These are phyloP conservation scores for Tagetes patula DNA, from an alignment of 129 eudicot genomes.

Conservation along the genomic window DNA sequence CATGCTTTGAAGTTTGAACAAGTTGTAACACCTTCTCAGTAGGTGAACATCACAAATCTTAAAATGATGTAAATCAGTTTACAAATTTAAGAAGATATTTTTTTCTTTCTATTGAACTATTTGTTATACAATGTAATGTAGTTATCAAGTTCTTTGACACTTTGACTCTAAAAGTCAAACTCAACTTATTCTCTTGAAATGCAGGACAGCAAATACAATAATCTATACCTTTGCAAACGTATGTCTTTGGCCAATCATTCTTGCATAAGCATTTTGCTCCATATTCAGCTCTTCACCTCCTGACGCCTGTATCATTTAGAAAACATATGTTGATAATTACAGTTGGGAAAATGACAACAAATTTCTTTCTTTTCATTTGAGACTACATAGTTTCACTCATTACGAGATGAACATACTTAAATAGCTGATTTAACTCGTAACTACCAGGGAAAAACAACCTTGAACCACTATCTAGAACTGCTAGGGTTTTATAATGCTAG, in stretches of 20 bases:
- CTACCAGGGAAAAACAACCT: background rate
- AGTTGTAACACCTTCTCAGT: slow-evolving; percentile 20
- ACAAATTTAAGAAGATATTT: slow-evolving; percentile 19
- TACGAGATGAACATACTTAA: background rate
- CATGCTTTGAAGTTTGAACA: slow-evolving; percentile 29
- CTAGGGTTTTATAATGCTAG: background rate
- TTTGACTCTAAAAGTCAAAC: slow-evolving; percentile 13
- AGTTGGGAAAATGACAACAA: background rate
- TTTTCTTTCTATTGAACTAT: slow-evolving; percentile 15
- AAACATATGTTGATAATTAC: background rate
- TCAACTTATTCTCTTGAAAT: background rate
- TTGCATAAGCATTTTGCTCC: slow-evolving; percentile 1
- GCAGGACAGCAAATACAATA: background rate
- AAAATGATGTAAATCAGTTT: slow-evolving; percentile 27
- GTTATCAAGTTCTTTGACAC: slow-evolving; percentile 22
- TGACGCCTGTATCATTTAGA: background rate
- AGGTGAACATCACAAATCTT: slow-evolving; percentile 11
- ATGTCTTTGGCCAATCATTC: background rate
- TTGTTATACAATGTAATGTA: slow-evolving; percentile 17
- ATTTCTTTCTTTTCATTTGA: background rate
- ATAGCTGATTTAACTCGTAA: background rate
- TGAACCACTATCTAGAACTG: background rate
- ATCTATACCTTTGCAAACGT: slow-evolving; percentile 1
- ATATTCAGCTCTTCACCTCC: background rate
- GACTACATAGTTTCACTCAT: background rate